phyloP scores from a whole-genome alignment of 192 early-diverging fungal genomes.

The Pilobolus umbonatus region DNA sequence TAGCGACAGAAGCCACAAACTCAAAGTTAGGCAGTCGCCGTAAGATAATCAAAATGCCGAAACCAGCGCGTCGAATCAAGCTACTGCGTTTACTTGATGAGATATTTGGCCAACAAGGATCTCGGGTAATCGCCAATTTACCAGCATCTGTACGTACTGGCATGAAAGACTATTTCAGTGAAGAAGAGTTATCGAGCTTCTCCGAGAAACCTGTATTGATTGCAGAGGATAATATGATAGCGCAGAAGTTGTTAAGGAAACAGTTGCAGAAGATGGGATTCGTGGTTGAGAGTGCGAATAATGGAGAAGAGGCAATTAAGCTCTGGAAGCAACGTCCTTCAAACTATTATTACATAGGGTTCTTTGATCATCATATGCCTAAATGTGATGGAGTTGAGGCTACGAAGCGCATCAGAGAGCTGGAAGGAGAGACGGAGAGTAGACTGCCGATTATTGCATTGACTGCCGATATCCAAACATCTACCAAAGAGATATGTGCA shows the following conservation, averaged over 20 bases:
- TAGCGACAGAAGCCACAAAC: slow-evolving; percentile 21
- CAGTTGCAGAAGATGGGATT: slow-evolving; percentile 43
- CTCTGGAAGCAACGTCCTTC: slow-evolving; percentile 34
- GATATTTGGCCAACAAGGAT: slow-evolving; percentile 27
- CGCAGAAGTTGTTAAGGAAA: slow-evolving; percentile 38
- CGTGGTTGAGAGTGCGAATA: slow-evolving; percentile 41
- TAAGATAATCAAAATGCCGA: slow-evolving; percentile 34
- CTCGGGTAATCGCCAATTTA: slow-evolving; percentile 4
- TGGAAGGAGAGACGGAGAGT: slow-evolving; percentile 16
- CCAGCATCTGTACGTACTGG: slow-evolving; percentile 26
- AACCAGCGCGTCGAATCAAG: slow-evolving; percentile 40
- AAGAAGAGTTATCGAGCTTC: slow-evolving; percentile 36
- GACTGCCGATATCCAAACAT: slow-evolving; percentile 45
- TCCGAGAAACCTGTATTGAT: slow-evolving; percentile 40
- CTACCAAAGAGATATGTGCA: slow-evolving; percentile 38
- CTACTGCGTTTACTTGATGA: slow-evolving; percentile 39
- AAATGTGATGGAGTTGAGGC: slow-evolving; percentile 49
- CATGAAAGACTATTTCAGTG: slow-evolving; percentile 31
- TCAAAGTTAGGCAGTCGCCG: slow-evolving; percentile 15
- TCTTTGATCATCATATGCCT: slow-evolving; percentile 54
- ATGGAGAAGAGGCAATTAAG: slow-evolving; percentile 40
- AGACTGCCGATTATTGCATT: slow-evolving; percentile 44
- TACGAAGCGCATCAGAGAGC: slow-evolving; percentile 41
- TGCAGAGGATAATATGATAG: slow-evolving; percentile 47
- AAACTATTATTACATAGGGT: slow-evolving; percentile 39